These are phyloP conservation scores for Corchorus olitorius DNA, from an alignment of 345 rosid species.

Conservation along the genomic window DNA sequence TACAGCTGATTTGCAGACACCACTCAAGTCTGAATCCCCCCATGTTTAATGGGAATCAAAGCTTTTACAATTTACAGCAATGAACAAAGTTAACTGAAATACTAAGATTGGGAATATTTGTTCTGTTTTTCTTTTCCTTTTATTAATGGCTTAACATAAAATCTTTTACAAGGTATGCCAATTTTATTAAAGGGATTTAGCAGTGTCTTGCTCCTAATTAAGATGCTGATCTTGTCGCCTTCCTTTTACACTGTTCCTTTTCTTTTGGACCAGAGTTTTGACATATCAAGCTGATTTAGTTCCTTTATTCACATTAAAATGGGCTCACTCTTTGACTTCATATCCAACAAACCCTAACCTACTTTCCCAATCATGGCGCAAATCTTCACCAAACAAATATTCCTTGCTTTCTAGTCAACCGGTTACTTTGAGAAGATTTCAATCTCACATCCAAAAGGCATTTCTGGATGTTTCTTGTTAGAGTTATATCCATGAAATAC, in stretches of 20 bases:
- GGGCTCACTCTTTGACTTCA: neutral
- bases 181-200: neutral
- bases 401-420: slow-evolving; percentile 24
- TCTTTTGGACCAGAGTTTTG: neutral
- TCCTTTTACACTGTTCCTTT: neutral
- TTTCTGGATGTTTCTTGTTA: slow-evolving; percentile 13
- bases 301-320: neutral
- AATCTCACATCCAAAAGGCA: slow-evolving; percentile 4
- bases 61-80: neutral
- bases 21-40: slow-evolving; percentile 1
- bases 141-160: too few species aligned
- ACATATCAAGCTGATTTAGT: neutral
- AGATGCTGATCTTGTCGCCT: neutral
- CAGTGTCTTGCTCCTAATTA: neutral
- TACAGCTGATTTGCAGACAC: neutral
- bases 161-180: neutral
- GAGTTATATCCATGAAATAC: neutral
- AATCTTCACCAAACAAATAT: slow-evolving; percentile 16
- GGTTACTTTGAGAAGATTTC: neutral
- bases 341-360: slow-evolving; percentile 14
- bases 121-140: too few species aligned
- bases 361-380: slow-evolving; percentile 16
- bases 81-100: too few species aligned
- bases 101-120: too few species aligned
- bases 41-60: neutral